Evolutionary conservation across 129 eudicot species (phyloP).

Genomic region (Chrysanthemum makinoi): DNA sequence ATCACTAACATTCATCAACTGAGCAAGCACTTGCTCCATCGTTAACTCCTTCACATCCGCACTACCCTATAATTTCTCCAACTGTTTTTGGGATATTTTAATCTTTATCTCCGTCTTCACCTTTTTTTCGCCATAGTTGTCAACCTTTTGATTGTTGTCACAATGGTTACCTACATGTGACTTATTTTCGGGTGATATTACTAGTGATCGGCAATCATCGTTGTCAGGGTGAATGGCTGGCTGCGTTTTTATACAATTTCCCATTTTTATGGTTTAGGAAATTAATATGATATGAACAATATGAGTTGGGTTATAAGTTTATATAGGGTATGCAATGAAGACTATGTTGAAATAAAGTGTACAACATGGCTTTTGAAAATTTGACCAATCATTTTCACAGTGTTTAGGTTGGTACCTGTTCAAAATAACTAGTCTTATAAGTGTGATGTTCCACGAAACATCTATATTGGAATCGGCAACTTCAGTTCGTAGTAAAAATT

Average conservation of each 20-base stretch:
- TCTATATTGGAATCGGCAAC: no score
- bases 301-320: no score
- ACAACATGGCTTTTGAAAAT: no score
- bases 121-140: background rate
- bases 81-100: conserved; percentile 52
- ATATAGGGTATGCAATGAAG: no score
- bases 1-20: conserved; percentile 36
- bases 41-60: conserved; percentile 39
- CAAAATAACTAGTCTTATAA: no score
- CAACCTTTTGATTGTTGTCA: background rate
- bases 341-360: no score
- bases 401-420: no score
- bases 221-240: conserved; percentile 24
- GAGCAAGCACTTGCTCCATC: conserved; percentile 34
- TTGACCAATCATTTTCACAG: no score
- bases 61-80: conserved; percentile 42
- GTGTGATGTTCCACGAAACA: no score
- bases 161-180: background rate
- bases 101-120: conserved; percentile 46
- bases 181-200: background rate
- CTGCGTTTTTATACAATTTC: conserved; percentile 47
- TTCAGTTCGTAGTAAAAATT: no score
- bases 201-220: conserved; percentile 25
- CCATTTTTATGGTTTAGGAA: conserved; percentile 22
- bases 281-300: no score